Percentiles rank a stretch among this genome's conserved stretches.
phyloP scores from a whole-genome alignment of 1,284 basidiomycete species.

The Apiotrichum mycotoxinovorans region DNA sequence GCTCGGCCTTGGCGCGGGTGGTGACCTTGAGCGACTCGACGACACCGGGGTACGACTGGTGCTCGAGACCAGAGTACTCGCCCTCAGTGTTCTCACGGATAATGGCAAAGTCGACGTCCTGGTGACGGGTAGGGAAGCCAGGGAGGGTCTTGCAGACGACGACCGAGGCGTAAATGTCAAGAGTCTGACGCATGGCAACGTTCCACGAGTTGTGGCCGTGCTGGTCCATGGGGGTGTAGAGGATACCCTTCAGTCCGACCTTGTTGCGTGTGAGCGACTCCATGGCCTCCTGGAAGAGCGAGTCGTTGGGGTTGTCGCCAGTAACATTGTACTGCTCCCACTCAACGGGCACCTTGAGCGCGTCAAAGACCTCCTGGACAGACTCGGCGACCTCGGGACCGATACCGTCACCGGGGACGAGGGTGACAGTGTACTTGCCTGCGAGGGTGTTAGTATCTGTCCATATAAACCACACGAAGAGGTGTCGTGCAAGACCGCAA shows the following conservation, averaged over 20 bases:
- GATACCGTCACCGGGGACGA: conserved; percentile 95
- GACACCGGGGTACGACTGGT: conserved; percentile 96
- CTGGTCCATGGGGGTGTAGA: conserved; percentile 96
- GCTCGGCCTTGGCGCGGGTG: conserved; percentile 91
- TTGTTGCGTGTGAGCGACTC: conserved; percentile 94
- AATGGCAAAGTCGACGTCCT: conserved; percentile 96
- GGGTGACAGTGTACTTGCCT: conserved; percentile 64
- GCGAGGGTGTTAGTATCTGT: conserved; percentile 4
- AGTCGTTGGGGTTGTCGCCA: conserved; percentile 89
- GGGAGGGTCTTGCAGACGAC: conserved; percentile 97
- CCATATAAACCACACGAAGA: background rate
- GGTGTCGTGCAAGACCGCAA: background rate
- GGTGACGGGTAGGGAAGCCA: conserved; percentile 94
- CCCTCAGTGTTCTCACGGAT: conserved; percentile 99
- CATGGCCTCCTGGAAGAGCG: conserved; percentile 95
- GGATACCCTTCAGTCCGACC: conserved; percentile 98
- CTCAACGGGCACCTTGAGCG: conserved; percentile 96
- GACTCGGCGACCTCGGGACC: conserved; percentile 96
- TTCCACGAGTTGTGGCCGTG: conserved; percentile 99
- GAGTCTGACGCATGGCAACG: conserved; percentile 98
- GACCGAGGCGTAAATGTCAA: conserved; percentile 98
- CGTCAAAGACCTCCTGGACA: conserved; percentile 98
- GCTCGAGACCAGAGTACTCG: conserved; percentile 98
- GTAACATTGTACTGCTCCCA: conserved; percentile 99
- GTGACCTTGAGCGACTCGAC: conserved; percentile 98